Evolutionary conservation across 2,329 filamentous ascomycete genomes (phyloP).

Genomic region (Venturia asperata): DNA sequence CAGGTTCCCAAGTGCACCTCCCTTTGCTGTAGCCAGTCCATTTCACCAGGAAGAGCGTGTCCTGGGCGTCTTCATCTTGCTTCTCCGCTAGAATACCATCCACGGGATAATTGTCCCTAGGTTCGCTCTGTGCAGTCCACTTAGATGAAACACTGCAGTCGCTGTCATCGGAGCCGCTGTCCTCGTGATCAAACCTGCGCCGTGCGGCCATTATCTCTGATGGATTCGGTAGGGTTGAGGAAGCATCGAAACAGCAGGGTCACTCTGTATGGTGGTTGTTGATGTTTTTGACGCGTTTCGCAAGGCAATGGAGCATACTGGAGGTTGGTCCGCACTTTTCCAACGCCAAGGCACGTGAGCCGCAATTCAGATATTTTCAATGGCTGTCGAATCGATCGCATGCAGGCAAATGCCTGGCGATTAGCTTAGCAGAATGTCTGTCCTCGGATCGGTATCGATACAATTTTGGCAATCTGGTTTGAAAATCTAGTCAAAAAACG

Average conservation of each 20-base stretch:
- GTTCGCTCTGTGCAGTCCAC: background rate
- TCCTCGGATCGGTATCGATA: background rate
- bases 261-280: background rate
- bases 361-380: too few relatives aligned
- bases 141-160: background rate
- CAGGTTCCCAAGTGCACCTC: slow-evolving; percentile 9
- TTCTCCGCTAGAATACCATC: slow-evolving; percentile 8
- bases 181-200: background rate
- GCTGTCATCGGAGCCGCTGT: background rate
- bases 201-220: background rate
- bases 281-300: background rate
- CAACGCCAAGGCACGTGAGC: background rate
- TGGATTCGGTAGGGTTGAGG: background rate
- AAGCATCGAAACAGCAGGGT: background rate
- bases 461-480: background rate
- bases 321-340: background rate
- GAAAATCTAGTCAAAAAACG: background rate
- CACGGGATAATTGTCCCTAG: background rate
- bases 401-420: too few relatives aligned
- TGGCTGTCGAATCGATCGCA: too few relatives aligned
- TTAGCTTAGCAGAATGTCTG: too few relatives aligned
- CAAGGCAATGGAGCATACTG: background rate
- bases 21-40: slow-evolving; percentile 2
- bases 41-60: background rate
- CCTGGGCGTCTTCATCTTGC: background rate